These are phyloP conservation scores for Erigeron canadensis DNA, from an alignment of 129 eudicot genomes.

Conservation along the genomic window DNA sequence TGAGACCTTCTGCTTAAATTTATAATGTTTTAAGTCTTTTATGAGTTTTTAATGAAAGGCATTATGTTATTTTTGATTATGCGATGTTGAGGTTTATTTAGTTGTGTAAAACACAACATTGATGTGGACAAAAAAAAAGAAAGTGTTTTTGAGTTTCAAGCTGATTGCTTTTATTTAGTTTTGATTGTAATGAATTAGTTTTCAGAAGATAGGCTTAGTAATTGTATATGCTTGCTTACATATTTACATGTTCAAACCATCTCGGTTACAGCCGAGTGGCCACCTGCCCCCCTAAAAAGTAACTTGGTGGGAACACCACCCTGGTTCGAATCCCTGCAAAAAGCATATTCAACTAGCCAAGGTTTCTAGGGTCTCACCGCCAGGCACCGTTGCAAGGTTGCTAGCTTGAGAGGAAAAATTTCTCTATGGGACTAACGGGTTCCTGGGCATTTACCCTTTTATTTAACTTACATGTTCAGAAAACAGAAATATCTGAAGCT, in stretches of 20 bases:
- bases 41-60: not conserved
- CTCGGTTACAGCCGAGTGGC: too few relatives aligned
- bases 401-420: too few relatives aligned
- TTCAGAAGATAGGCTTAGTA: not conserved
- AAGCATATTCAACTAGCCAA: too few relatives aligned
- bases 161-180: not conserved
- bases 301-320: too few relatives aligned
- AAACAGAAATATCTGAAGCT: not conserved
- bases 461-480: too few relatives aligned
- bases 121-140: not conserved
- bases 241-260: not conserved
- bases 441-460: too few relatives aligned
- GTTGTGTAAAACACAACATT: not conserved
- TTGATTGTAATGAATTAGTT: not conserved
- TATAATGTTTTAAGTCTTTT: not conserved
- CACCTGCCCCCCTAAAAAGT: too few relatives aligned
- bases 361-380: too few relatives aligned
- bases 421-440: too few relatives aligned
- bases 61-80: not conserved
- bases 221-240: conserved; percentile 12
- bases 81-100: not conserved
- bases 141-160: not conserved
- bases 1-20: not conserved
- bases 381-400: too few relatives aligned
- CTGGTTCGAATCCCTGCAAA: too few relatives aligned